Base-by-base conservation (phyloP, 495 filamentous ascomycete species). In the Podospora appendiculata region DNA sequence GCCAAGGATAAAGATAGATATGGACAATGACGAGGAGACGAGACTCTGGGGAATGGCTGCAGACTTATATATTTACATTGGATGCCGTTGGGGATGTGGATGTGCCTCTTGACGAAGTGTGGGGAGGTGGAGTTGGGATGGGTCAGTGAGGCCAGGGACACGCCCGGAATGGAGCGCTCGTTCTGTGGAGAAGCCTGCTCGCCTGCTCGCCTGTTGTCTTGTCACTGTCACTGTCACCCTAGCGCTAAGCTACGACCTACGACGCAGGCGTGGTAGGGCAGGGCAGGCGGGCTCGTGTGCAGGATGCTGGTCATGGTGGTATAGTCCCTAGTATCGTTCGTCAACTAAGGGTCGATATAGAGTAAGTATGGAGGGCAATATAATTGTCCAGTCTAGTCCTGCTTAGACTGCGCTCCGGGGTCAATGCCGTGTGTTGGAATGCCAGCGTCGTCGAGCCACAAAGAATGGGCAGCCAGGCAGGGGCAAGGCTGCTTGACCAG, bases 41-140 rank as follows among this genome's bases (percentile, higher is more conserved):
- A 65, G 58, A 59, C 45, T 53, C 57, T 62, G 59, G 60, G 59
- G 62, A 62, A 53, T 48, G 47, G 51, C 53, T 58, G 60, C 56
- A 63, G 51, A 54, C 47, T 63, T 69, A 69, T 69, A 65, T 69
- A 65, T 63, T 55, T 65, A 57, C 58, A 67, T 67, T 55, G 54
- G 47, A 47, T 53, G 53, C 55, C 60, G 57, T 61, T 68, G 63
- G 63, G 56, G 56, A 62, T 61, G 51, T 47, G 50, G 54, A 48
- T 53, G 10, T 25, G 25, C 10, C 3, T 36, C 51, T 54, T 49
- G 35, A 45, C 49, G 51, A 17, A 59, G 53, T 65, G 64, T 64
- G 62, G 62, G 53, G 62, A 60, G 57, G 56, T 41, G 55, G 53
- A 62, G 19, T 55, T 50, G 59, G 44, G 56, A 58, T 54, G 59